Percentiles rank a stretch among this genome's conserved stretches.
Evolutionary conservation across 306 rosid genomes (phyloP).

Genomic region (Lithocarpus polystachyus): DNA sequence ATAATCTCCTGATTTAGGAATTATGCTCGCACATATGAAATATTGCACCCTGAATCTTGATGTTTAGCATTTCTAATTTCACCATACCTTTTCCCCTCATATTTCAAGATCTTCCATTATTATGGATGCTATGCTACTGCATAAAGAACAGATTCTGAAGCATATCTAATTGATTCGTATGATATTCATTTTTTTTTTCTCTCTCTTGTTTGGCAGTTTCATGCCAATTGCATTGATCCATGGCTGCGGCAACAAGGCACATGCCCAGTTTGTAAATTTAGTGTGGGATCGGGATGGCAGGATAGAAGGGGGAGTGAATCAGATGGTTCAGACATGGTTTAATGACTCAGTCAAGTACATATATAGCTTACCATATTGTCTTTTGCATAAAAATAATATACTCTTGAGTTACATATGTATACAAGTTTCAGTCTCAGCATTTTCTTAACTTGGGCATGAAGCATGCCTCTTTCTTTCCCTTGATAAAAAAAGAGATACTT

Average conservation of each 20-base stretch:
- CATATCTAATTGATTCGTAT: neutral
- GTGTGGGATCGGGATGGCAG: slow-evolving; percentile 40
- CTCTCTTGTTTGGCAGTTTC: slow-evolving; percentile 40
- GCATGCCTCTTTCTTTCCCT: neutral
- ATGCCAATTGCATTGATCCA: slow-evolving; percentile 67
- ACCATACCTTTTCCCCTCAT: too few relatives aligned
- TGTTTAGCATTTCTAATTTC: too few relatives aligned
- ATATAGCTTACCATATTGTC: too few relatives aligned
- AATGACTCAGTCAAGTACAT: neutral
- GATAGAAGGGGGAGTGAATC: slow-evolving; percentile 39
- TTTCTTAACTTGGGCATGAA: neutral
- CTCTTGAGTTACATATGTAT: neutral
- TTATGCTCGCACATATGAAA: neutral
- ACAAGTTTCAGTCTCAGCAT: neutral
- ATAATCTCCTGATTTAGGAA: neutral
- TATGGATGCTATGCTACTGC: too few relatives aligned
- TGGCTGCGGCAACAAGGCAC: slow-evolving; percentile 71
- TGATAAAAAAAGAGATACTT: neutral
- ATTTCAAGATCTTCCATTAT: too few relatives aligned
- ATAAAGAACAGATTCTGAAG: too few relatives aligned
- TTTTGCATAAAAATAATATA: too few relatives aligned
- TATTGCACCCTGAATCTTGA: neutral
- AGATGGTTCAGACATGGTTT: slow-evolving; percentile 38
- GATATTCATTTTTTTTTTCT: neutral
- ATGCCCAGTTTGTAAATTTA: slow-evolving; percentile 71